Percentiles rank a stretch among this genome's conserved stretches.
Conservation (phyloP, 805 yeast species). For the Candida methanosorbosa region DNA sequence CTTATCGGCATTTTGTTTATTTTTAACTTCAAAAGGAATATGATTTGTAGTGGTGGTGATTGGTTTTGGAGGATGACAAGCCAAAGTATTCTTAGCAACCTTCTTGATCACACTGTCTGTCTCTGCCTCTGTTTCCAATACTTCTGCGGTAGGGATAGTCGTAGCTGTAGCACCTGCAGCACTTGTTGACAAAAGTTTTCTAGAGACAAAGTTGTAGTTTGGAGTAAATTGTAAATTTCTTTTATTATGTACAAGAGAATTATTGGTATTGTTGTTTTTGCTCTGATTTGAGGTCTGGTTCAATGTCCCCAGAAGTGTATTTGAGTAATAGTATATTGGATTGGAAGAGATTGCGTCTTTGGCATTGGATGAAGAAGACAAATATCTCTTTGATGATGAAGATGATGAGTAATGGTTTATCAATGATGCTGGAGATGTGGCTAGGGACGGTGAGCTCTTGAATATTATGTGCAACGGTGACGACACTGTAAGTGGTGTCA, state of each 20-base stretch:
- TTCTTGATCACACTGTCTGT: conserved; percentile 18
- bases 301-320: neutral
- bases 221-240: conserved; percentile 17
- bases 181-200: neutral
- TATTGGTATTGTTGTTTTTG: neutral
- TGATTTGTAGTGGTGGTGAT: too few relatives aligned
- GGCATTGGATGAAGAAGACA: too few relatives aligned
- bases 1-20: conserved; percentile 20
- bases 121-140: conserved; percentile 1
- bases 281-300: neutral
- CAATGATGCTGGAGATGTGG: too few relatives aligned
- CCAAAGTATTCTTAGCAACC: conserved; percentile 35
- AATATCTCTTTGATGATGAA: too few relatives aligned
- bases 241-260: neutral
- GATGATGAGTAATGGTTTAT: too few relatives aligned
- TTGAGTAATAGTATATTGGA: conserved; percentile 1
- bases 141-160: conserved; percentile 1
- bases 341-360: too few relatives aligned
- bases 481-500: too few relatives aligned
- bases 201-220: conserved; percentile 12
- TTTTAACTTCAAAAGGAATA: conserved; percentile 52
- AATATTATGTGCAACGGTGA: too few relatives aligned
- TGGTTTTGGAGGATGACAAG: conserved; percentile 42
- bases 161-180: conserved; percentile 1
- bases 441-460: too few relatives aligned